Percentiles rank a stretch among this genome's conserved stretches.
These are phyloP conservation scores for Epichloe baconii DNA, from an alignment of 2,329 filamentous ascomycete genomes.

Conservation along the genomic window DNA sequence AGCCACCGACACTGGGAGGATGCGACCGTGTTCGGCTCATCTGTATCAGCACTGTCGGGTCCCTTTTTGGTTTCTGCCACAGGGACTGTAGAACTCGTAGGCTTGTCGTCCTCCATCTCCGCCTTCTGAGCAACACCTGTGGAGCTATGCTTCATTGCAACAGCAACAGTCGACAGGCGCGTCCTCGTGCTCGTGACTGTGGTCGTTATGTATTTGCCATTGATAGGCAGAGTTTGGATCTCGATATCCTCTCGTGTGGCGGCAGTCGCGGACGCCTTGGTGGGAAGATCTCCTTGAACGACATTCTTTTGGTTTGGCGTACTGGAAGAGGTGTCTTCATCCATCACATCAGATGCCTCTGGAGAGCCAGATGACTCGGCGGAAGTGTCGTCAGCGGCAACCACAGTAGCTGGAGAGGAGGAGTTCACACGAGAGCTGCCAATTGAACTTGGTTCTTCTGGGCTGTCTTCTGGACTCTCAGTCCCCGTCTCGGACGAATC, in stretches of 20 bases:
- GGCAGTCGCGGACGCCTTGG: not conserved
- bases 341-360: not conserved
- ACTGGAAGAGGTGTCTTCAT: not conserved
- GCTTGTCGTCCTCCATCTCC: slow-evolving; percentile 1
- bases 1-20: not conserved
- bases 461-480: too few species aligned
- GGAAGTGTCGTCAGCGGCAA: not conserved
- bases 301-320: not conserved
- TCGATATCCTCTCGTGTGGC: not conserved
- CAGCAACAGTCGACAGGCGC: slow-evolving; percentile 6
- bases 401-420: not conserved
- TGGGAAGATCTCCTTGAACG: not conserved
- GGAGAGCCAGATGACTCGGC: not conserved
- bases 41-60: too few species aligned
- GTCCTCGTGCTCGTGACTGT: slow-evolving; percentile 10
- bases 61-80: too few species aligned
- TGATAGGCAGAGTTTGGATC: slow-evolving; percentile 3
- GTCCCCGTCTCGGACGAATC: not conserved
- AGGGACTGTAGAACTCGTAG: too few species aligned
- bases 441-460: too few species aligned
- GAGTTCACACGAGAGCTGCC: not conserved
- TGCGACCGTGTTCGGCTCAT: not conserved
- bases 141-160: slow-evolving; percentile 6
- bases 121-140: not conserved
- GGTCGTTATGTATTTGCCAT: slow-evolving; percentile 11